Evolutionary conservation across 306 rosid species (phyloP).

Genomic region (Rosa chinensis): DNA sequence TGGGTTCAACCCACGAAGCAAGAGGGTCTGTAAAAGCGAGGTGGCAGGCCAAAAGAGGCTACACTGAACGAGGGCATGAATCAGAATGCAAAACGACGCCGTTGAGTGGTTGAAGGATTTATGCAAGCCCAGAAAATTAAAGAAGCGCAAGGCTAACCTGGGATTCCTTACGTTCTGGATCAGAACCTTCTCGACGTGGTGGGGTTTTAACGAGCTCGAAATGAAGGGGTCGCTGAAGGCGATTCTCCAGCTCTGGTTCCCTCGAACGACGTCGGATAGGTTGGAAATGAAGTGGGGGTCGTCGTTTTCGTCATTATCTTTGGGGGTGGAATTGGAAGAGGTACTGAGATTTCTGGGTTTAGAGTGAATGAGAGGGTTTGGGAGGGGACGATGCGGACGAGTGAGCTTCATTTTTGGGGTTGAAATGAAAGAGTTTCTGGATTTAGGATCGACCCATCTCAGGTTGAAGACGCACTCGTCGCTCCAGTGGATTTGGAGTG

Average conservation of each 20-base stretch:
- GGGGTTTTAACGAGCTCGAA: constrained; percentile 51
- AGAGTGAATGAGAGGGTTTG: constrained; percentile 21
- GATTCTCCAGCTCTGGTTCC: constrained; percentile 68
- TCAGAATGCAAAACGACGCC: constrained; percentile 69
- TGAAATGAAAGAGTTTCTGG: background rate
- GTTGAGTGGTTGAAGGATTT: constrained; percentile 66
- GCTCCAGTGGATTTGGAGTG: background rate
- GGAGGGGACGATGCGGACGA: constrained; percentile 23
- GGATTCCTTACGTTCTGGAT: constrained; percentile 52
- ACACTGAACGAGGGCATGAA: constrained; percentile 61
- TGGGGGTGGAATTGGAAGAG: constrained; percentile 22
- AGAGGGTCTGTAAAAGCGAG: constrained; percentile 75
- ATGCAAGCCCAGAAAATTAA: constrained; percentile 86
- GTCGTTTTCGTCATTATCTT: constrained; percentile 46
- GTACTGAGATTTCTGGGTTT: constrained; percentile 28
- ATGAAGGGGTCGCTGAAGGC: constrained; percentile 56
- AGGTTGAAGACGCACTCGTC: background rate
- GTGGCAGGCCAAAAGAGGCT: constrained; percentile 74
- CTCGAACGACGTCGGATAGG: constrained; percentile 64
- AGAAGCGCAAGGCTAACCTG: constrained; percentile 83
- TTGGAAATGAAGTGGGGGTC: constrained; percentile 51
- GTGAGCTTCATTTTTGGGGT: constrained; percentile 45
- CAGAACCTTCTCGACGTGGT: constrained; percentile 68
- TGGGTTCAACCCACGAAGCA: constrained; percentile 62
- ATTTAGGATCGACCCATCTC: constrained; percentile 1